A percentile compares a stretch with the other conserved stretches of the same genome.
Conservation (phyloP, 192 early-diverging fungal genomes). For the Podila minutissima region DNA sequence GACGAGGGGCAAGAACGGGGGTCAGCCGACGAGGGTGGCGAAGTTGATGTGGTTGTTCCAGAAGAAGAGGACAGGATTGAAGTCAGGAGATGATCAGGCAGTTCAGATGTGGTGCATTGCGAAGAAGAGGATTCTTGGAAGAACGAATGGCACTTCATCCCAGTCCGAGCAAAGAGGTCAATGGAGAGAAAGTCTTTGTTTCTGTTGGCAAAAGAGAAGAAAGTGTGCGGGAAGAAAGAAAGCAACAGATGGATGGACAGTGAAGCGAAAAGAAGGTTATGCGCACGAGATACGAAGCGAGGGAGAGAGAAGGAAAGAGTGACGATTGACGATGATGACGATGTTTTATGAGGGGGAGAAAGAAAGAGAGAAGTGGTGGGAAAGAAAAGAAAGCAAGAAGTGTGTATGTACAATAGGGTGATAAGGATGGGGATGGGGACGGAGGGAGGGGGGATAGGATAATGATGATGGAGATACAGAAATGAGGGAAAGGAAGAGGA, state of each 20-base stretch:
- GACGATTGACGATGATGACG: background rate
- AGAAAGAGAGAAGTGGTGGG: background rate
- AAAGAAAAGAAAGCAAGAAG: background rate
- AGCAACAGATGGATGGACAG: background rate
- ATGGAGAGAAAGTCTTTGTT: background rate
- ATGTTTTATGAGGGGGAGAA: background rate
- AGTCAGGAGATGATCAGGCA: background rate
- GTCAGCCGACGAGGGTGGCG: constrained; percentile 20
- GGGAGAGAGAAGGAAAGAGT: background rate
- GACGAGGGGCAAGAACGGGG: constrained; percentile 27
- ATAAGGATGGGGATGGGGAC: background rate
- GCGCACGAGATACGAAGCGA: background rate
- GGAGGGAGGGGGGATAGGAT: background rate
- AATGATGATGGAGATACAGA: background rate
- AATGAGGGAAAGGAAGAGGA: background rate
- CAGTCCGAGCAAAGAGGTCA: background rate
- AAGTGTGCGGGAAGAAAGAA: constrained; percentile 1
- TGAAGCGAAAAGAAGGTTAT: background rate
- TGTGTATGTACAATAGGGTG: background rate
- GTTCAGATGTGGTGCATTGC: background rate
- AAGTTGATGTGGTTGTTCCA: background rate
- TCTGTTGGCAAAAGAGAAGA: background rate
- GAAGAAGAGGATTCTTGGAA: background rate
- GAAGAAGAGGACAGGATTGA: constrained; percentile 1
- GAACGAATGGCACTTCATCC: constrained; percentile 8